phyloP scores from a whole-genome alignment of 768 basidiomycete species.

The Clathrus columnatus region DNA sequence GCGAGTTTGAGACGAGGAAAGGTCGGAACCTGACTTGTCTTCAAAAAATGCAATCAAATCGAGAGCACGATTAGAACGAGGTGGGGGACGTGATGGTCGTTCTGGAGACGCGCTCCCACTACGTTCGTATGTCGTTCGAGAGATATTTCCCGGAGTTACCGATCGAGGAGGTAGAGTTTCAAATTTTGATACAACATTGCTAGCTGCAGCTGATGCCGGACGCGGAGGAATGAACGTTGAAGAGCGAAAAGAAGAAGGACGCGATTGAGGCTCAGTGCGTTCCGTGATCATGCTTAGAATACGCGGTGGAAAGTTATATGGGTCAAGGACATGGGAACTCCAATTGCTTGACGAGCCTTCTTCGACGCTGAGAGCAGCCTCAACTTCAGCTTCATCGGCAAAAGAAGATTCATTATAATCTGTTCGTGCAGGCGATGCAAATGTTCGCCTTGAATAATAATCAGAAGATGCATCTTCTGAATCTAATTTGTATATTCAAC shows the following conservation, averaged over 20 bases:
- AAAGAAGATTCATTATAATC: slow-evolving; percentile 42
- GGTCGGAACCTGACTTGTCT: slow-evolving; percentile 31
- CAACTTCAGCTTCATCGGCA: slow-evolving; percentile 44
- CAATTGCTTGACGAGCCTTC: slow-evolving; percentile 60
- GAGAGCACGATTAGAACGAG: slow-evolving; percentile 42
- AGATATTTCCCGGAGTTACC: slow-evolving; percentile 28
- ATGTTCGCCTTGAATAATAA: slow-evolving; percentile 42
- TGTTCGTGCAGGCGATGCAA: slow-evolving; percentile 46
- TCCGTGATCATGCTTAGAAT: slow-evolving; percentile 72
- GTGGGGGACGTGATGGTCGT: slow-evolving; percentile 25
- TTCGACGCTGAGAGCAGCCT: slow-evolving; percentile 56
- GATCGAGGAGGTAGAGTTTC: slow-evolving; percentile 24
- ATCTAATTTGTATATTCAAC: slow-evolving; percentile 3
- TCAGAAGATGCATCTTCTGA: slow-evolving; percentile 36
- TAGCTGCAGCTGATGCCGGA: slow-evolving; percentile 2
- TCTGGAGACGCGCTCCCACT: slow-evolving; percentile 32
- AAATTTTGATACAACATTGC: neutral
- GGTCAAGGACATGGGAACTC: slow-evolving; percentile 34
- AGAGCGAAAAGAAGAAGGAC: slow-evolving; percentile 36
- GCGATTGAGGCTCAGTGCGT: slow-evolving; percentile 54
- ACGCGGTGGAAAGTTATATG: slow-evolving; percentile 28
- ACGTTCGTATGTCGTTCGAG: slow-evolving; percentile 42
- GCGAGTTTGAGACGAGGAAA: slow-evolving; percentile 19
- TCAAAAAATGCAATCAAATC: slow-evolving; percentile 74
- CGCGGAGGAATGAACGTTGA: slow-evolving; percentile 1